These are phyloP conservation scores for Saururus chinensis DNA, from an alignment of 164 flowering plant species.

Conservation along the genomic window DNA sequence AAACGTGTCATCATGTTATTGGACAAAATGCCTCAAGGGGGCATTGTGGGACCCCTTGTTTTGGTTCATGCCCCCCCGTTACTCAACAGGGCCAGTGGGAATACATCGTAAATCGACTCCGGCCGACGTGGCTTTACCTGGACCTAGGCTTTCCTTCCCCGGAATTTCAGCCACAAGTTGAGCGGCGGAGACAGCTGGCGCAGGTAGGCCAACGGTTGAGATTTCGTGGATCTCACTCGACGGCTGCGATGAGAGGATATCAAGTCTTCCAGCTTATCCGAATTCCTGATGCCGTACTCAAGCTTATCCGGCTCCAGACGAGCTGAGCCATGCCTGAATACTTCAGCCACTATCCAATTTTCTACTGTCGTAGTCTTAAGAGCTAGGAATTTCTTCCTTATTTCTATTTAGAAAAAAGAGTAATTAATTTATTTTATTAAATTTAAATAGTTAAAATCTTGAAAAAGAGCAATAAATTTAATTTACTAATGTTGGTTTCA, in stretches of 20 bases:
- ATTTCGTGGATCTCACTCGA: not conserved
- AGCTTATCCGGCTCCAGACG: too few species aligned
- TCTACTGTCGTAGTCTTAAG: too few species aligned
- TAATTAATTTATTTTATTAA: too few species aligned
- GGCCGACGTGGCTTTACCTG: not conserved
- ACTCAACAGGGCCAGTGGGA: not conserved
- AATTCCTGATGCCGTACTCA: not conserved
- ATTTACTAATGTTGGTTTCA: too few species aligned
- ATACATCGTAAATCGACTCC: not conserved
- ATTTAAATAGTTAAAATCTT: too few species aligned
- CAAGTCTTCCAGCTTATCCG: not conserved
- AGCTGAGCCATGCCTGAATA: too few species aligned
- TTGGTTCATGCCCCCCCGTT: not conserved
- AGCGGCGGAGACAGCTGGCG: not conserved
- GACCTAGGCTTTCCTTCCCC: not conserved
- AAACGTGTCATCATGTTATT: too few species aligned
- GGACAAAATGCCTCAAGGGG: not conserved
- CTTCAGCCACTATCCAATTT: too few species aligned
- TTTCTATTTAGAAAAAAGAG: too few species aligned
- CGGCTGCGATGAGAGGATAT: not conserved
- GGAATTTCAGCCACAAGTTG: not conserved
- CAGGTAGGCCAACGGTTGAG: not conserved
- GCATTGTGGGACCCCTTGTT: not conserved
- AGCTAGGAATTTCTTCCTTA: too few species aligned
- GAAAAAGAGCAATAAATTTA: too few species aligned